Evolutionary conservation across 116 monocot species (phyloP).

Genomic region (Posidonia oceanica): DNA sequence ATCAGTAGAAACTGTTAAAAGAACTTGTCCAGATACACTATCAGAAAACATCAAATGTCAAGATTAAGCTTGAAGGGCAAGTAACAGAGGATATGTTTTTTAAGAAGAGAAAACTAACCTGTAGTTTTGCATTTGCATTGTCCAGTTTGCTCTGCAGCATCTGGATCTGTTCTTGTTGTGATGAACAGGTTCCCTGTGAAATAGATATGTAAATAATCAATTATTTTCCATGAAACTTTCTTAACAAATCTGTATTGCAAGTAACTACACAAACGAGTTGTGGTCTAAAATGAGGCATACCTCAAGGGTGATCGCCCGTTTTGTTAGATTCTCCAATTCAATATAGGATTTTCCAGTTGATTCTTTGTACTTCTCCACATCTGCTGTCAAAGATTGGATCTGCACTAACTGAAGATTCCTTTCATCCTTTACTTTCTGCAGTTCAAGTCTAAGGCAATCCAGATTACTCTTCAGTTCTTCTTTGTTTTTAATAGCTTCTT

Average conservation of each 20-base stretch:
- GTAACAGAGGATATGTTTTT: neutral
- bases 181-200: conserved; percentile 44
- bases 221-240: neutral
- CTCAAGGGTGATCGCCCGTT: conserved; percentile 34
- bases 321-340: conserved; percentile 23
- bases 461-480: conserved; percentile 49
- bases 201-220: neutral
- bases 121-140: conserved; percentile 47
- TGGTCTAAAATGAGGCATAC: conserved; percentile 11
- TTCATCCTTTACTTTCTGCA: conserved; percentile 58
- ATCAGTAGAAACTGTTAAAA: neutral
- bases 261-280: no score
- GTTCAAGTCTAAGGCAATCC: conserved; percentile 42
- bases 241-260: no score
- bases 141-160: conserved; percentile 39
- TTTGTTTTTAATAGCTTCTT: conserved; percentile 57
- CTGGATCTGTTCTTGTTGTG: conserved; percentile 42
- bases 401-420: conserved; percentile 40
- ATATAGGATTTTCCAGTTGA: conserved; percentile 15
- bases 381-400: conserved; percentile 38
- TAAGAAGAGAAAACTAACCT: conserved; percentile 26
- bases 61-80: neutral
- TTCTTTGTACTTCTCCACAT: conserved; percentile 37
- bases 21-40: no score
- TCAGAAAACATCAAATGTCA: no score